phyloP scores from a whole-genome alignment of 78 protist species.

The Dictyostelium intermedium region DNA sequence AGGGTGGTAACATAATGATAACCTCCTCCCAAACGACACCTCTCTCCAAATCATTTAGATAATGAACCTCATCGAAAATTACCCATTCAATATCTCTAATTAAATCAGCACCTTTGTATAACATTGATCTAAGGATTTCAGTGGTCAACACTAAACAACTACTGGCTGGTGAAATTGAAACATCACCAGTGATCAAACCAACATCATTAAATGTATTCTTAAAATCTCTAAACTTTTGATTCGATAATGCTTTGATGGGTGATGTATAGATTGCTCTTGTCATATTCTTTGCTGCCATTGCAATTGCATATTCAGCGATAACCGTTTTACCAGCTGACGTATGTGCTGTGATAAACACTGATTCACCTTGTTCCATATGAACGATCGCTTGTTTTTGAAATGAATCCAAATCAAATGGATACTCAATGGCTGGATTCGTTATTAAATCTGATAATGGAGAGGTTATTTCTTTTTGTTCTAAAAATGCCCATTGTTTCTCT shows the following conservation, averaged over 20 bases:
- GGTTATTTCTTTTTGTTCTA: slow-evolving; percentile 54
- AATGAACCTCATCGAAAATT: slow-evolving; percentile 97
- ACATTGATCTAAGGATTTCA: slow-evolving; percentile 93
- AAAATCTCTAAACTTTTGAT: slow-evolving; percentile 96
- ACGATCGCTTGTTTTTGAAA: slow-evolving; percentile 95
- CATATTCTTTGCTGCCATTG: slow-evolving; percentile 79
- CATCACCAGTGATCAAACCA: slow-evolving; percentile 97
- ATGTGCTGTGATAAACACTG: slow-evolving; percentile 97
- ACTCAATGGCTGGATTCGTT: slow-evolving; percentile 75
- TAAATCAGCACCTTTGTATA: slow-evolving; percentile 93
- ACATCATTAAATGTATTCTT: slow-evolving; percentile 91
- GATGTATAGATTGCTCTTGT: slow-evolving; percentile 96
- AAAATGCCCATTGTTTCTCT: slow-evolving; percentile 70
- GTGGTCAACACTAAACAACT: slow-evolving; percentile 98
- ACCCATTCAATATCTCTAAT: slow-evolving; percentile 95
- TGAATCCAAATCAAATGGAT: slow-evolving; percentile 95
- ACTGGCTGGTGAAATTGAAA: slow-evolving; percentile 91
- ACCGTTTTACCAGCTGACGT: slow-evolving; percentile 99
- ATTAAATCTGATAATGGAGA: slow-evolving; percentile 63
- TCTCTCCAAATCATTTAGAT: slow-evolving; percentile 88
- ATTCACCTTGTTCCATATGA: slow-evolving; percentile 90
- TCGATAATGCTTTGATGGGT: slow-evolving; percentile 97
- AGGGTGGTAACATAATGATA: slow-evolving; percentile 93
- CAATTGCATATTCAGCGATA: slow-evolving; percentile 97
- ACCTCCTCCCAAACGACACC: slow-evolving; percentile 99